phyloP scores from a whole-genome alignment of 2,329 filamentous ascomycete genomes.

The Venturia carpophila region DNA sequence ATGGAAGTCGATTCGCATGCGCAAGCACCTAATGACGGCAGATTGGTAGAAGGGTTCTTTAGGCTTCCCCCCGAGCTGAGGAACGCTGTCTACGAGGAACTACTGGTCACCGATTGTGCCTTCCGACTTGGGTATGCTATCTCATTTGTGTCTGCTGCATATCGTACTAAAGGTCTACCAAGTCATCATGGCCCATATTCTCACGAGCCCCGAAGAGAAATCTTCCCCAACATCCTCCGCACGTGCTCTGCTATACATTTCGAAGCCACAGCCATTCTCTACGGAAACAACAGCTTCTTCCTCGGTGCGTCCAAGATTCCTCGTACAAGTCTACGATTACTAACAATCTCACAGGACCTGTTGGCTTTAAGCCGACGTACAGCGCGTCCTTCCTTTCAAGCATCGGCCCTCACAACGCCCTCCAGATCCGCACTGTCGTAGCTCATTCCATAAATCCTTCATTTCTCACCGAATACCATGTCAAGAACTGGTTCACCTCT shows the following conservation, averaged over 20 bases:
- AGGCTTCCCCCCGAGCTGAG: constrained; percentile 17
- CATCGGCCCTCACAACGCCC: constrained; percentile 18
- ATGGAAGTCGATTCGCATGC: constrained; percentile 6
- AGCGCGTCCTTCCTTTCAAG: constrained; percentile 17
- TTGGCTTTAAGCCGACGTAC: constrained; percentile 18
- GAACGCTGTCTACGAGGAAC: constrained; percentile 15
- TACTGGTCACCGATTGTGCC: constrained; percentile 17
- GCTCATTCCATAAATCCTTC: constrained; percentile 17
- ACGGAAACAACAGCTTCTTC: constrained; percentile 19
- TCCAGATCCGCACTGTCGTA: constrained; percentile 17
- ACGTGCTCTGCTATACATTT: constrained; percentile 10
- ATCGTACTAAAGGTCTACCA: not conserved
- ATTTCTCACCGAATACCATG: constrained; percentile 13
- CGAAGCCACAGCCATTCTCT: constrained; percentile 17
- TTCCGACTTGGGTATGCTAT: constrained; percentile 17
- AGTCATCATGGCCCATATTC: constrained; percentile 19
- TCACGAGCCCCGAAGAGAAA: constrained; percentile 14
- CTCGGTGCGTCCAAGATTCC: constrained; percentile 10
- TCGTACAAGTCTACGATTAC: not conserved
- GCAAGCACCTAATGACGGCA: not conserved
- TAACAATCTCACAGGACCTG: not conserved
- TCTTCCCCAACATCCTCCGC: constrained; percentile 16
- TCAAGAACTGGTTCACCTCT: constrained; percentile 15
- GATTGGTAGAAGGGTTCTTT: constrained; percentile 7
- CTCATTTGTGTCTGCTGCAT: not conserved